Conservation (phyloP, 495 filamentous ascomycete genomes). For the Penicillium pancosmium region DNA sequence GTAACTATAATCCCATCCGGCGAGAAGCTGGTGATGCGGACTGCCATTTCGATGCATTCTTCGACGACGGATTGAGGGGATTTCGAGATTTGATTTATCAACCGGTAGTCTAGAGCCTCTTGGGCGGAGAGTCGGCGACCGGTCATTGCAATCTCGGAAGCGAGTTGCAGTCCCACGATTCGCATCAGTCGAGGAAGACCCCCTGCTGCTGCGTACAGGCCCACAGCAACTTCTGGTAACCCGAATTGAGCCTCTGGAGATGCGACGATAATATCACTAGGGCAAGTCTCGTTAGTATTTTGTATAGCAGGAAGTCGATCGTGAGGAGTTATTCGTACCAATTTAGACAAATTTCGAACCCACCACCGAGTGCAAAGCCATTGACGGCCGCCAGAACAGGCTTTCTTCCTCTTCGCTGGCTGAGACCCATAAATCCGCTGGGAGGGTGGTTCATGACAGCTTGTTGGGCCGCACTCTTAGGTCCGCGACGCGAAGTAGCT, state of each 20-base stretch:
- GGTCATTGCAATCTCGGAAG: conserved; percentile 67
- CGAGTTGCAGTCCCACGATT: conserved; percentile 62
- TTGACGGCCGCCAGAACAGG: conserved; percentile 74
- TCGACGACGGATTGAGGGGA: conserved; percentile 46
- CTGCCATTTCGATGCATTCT: conserved; percentile 31
- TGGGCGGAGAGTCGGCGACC: conserved; percentile 56
- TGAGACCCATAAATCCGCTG: conserved; percentile 32
- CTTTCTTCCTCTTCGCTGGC: conserved; percentile 36
- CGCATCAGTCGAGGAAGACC: conserved; percentile 66
- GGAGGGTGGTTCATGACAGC: conserved; percentile 25
- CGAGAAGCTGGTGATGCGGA: conserved; percentile 46
- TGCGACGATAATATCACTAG: conserved; percentile 64
- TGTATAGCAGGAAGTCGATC: background rate
- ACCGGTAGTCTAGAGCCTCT: conserved; percentile 61
- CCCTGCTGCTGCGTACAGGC: conserved; percentile 67
- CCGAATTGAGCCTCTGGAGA: conserved; percentile 55
- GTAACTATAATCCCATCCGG: conserved; percentile 71
- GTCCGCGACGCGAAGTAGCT: conserved; percentile 9
- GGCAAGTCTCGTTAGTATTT: background rate
- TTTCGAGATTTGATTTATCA: conserved; percentile 63
- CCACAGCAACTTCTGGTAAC: conserved; percentile 66
- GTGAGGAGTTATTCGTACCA: conserved; percentile 21
- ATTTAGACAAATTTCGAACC: conserved; percentile 71
- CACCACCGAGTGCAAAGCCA: conserved; percentile 69
- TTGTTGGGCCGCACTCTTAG: conserved; percentile 9